Base-by-base conservation (phyloP, 1,139 yeast species). In the Magnusiomyces sp. region DNA sequence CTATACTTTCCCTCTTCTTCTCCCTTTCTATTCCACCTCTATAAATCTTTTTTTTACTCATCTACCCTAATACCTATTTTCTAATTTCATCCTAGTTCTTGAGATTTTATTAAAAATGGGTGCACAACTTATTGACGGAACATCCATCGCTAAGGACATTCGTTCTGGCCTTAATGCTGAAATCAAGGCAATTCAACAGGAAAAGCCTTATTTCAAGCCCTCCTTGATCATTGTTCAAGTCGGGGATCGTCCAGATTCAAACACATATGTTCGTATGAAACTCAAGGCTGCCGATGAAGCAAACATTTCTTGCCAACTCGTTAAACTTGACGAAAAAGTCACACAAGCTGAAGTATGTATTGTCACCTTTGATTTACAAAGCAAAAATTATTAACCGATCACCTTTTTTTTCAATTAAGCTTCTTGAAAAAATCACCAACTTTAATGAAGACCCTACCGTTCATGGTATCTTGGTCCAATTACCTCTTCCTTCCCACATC, bases 201-300 rank as follows among this genome's bases (percentile, higher is more conserved):
- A 70, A 52, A 73, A 75, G 59, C 72, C 80, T 23, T 75, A 73
- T 49, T 90, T 89, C 71, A 73, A 73, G 59, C 97, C 98, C 29
- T 76, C 77, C 51, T 74, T 94, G 64, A 76, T 85, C 48, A 90
- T 92, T 60, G 75, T 92, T 59, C 98, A 94, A 70, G 95, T 92
- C 16, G 97, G 97, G 50, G 76, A 73, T 44, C 78, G 97, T 62
- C 89, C 85, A 43, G 98, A 92, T 66, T 88, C 96, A 6, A 74
- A 87, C 49, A 85, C 96, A 23, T 92, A 92, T 68, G 97, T 92
- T 52, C 80, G 82, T 60, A 90, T 90, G 97, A 92, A 92, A 71
- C 74, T 86, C 61, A 88, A 84, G 71, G 97, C 97, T 17, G 95
- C 97, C 40, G 56, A 61, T 10, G 71, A 68, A 53, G 71, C 71